These are phyloP conservation scores for Phytophthora sp. DNA, from an alignment of 352 stramenopile genomes.

Conservation along the genomic window DNA sequence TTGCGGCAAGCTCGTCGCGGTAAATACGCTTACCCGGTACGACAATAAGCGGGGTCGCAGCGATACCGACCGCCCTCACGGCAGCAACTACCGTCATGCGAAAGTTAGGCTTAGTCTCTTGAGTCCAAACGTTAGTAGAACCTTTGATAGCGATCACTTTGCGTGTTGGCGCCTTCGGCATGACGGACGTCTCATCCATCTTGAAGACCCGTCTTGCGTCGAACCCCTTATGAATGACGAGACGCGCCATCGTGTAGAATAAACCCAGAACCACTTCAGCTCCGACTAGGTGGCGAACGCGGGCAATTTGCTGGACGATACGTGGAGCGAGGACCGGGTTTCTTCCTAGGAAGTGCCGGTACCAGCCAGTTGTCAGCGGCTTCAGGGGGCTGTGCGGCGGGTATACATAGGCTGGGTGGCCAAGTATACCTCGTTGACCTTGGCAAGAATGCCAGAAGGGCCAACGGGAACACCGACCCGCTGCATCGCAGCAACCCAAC, in stretches of 20 bases:
- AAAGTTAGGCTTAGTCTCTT: no score
- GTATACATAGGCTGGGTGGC: not conserved
- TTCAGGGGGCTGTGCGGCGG: not conserved
- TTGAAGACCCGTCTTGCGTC: slow-evolving; percentile 11
- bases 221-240: slow-evolving; percentile 9
- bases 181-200: slow-evolving; percentile 23
- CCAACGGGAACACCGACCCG: not conserved
- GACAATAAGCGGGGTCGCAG: no score
- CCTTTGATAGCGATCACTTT: slow-evolving; percentile 22
- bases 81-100: no score
- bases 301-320: not conserved
- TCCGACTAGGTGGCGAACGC: slow-evolving; percentile 11
- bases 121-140: slow-evolving; percentile 18
- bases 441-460: not conserved
- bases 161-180: slow-evolving; percentile 9
- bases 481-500: slow-evolving; percentile 16
- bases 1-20: no score
- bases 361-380: no score
- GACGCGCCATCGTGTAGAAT: slow-evolving; percentile 9
- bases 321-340: no score
- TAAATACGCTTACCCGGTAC: no score
- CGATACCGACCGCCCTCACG: no score
- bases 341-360: no score
- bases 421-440: not conserved
- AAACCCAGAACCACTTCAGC: not conserved